A percentile compares a stretch with the other conserved stretches of the same genome.
Conservation (phyloP, 2,329 filamentous ascomycete genomes). For the Diaporthe caulivora region DNA sequence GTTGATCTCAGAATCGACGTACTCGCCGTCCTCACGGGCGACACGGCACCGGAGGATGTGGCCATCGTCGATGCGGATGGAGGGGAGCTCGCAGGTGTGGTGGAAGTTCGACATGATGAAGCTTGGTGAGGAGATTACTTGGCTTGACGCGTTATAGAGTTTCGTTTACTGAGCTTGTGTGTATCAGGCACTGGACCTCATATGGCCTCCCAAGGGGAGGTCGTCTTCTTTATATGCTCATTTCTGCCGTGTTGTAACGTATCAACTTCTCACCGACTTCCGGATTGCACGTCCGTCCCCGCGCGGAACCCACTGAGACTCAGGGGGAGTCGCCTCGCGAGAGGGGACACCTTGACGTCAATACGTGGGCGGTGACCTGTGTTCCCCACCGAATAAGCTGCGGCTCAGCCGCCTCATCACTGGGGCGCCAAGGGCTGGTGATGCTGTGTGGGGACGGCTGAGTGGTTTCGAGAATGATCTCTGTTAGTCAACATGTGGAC, state of each 20-base stretch:
- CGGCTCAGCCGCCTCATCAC: constrained; percentile 30
- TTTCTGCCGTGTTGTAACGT: constrained; percentile 25
- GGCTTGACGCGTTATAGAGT: neutral
- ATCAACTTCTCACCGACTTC: constrained; percentile 31
- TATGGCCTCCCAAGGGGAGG: neutral
- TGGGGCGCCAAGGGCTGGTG: constrained; percentile 33
- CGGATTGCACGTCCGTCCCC: constrained; percentile 23
- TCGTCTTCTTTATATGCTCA: constrained; percentile 21
- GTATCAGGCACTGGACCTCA: neutral
- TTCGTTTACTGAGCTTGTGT: neutral
- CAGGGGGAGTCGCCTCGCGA: constrained; percentile 15
- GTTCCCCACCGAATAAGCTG: constrained; percentile 30
- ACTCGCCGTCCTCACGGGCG: constrained; percentile 55
- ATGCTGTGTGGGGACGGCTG: constrained; percentile 13
- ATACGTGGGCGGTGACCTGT: constrained; percentile 29
- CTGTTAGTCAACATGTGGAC: constrained; percentile 26
- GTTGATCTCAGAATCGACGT: constrained; percentile 58
- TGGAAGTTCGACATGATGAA: constrained; percentile 38
- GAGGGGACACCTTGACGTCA: constrained; percentile 19
- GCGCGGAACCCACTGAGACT: constrained; percentile 20
- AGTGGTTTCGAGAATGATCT: constrained; percentile 22
- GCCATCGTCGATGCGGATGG: constrained; percentile 61
- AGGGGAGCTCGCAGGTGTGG: constrained; percentile 32
- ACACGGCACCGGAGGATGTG: constrained; percentile 60
- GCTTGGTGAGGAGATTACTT: neutral